Evolutionary conservation across 1,139 yeast genomes (phyloP).

Genomic region (Citeromyces hawaiiensis): DNA sequence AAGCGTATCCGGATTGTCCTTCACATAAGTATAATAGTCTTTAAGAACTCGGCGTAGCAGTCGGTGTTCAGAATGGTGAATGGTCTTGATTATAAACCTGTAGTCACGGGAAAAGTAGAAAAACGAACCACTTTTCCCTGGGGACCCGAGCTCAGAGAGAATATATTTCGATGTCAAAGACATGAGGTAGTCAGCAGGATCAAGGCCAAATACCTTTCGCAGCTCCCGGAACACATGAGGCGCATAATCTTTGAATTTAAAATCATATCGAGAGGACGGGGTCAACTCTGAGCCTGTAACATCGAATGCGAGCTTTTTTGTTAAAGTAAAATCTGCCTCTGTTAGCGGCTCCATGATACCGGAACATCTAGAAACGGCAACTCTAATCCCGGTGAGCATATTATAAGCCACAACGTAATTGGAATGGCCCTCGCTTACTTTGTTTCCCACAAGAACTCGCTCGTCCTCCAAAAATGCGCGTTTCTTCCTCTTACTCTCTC

Average conservation of each 20-base stretch:
- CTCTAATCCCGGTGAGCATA: constrained; percentile 94
- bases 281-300: constrained; percentile 81
- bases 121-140: constrained; percentile 95
- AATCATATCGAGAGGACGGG: constrained; percentile 88
- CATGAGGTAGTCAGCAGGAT: constrained; percentile 90
- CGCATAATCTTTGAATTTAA: constrained; percentile 91
- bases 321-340: constrained; percentile 55
- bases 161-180: constrained; percentile 89
- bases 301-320: constrained; percentile 76
- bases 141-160: constrained; percentile 84
- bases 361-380: constrained; percentile 85
- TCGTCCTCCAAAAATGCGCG: constrained; percentile 41
- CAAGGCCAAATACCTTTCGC: constrained; percentile 68
- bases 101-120: constrained; percentile 92
- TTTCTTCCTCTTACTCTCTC: constrained; percentile 26
- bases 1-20: constrained; percentile 75
- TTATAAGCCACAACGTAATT: constrained; percentile 92
- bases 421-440: constrained; percentile 68
- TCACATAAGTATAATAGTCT: constrained; percentile 73
- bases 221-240: constrained; percentile 91
- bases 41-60: constrained; percentile 64
- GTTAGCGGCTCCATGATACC: constrained; percentile 67
- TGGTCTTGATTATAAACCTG: constrained; percentile 88
- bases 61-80: constrained; percentile 85
- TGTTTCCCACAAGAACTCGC: constrained; percentile 58